Base-by-base conservation (phyloP, 148 eudicot genomes). In the Spergularia bocconei region DNA sequence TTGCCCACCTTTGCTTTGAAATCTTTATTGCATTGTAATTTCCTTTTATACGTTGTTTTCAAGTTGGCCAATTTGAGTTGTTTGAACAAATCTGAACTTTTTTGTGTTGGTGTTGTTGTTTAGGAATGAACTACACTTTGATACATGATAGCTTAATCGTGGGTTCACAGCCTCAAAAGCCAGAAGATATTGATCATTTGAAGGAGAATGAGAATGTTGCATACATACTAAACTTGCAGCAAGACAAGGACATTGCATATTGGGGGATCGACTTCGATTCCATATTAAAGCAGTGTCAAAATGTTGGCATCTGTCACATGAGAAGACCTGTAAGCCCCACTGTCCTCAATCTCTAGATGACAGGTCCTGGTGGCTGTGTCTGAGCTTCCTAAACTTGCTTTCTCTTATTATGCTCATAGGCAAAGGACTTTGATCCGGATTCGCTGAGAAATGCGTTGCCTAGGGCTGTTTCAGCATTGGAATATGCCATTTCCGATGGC, bases 121-220 rank as follows among this genome's bases (percentile, higher is more conserved):
- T 85, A 94, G 96, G 97, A 58, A 94, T 94, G 98, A 94, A 90
- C 82, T 94, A 94, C 81, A 85, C 89, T 36, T 74, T 86, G 82
- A 90, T 94, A 82, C 85, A 78, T 10, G 91, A 91, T 78, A 74
- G 86, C 75, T 85, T 90, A 80, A 91, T 94, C n/a, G 97, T 94
- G 79, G 98, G 96, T 21, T 94, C 98, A 25, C 98, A 94, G 78
- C 98, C 98, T 66, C 96, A 94, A 82, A 94, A 90, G 78, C 83
- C 87, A 13, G 98, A 94, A 82, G 98, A 94, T 80, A 87, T 94
- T 47, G 91, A 87, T 79, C 97, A 94, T 85, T 85, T 94, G 57
- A 94, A 85, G 79, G 75, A 80, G 78, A 90, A 88, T 74, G 86
- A 85, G 79, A 85, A 90, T 61, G 97, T 94, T 19, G 89, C 85